Evolutionary conservation across 164 flowering plant genomes (phyloP).

Genomic region (Kalanchoe fedtschenkoi): DNA sequence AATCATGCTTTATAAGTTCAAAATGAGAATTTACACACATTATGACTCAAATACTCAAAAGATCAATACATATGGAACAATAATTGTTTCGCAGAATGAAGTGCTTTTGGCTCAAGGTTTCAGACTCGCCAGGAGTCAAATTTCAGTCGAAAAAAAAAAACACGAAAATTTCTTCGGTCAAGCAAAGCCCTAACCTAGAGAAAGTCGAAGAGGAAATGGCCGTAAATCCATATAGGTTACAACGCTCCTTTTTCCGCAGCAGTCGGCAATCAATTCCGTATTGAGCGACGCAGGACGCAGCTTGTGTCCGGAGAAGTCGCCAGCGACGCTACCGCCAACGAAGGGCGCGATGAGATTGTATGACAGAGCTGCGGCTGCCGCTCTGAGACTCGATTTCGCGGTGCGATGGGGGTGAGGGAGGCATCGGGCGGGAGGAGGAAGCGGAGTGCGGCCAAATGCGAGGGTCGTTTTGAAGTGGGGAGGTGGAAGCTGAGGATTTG

Average conservation of each 20-base stretch:
- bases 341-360: slow-evolving; percentile 29
- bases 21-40: too few relatives aligned
- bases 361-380: too few relatives aligned
- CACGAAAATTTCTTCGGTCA: too few relatives aligned
- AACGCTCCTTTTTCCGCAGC: slow-evolving; percentile 46
- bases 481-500: slow-evolving; percentile 23
- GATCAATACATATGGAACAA: neutral
- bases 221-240: slow-evolving; percentile 24
- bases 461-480: slow-evolving; percentile 17
- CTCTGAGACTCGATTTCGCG: too few relatives aligned
- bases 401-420: slow-evolving; percentile 19
- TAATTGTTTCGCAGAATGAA: neutral
- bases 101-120: too few relatives aligned
- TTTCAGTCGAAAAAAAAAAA: too few relatives aligned
- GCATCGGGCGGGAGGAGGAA: slow-evolving; percentile 2
- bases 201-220: neutral
- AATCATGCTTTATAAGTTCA: too few relatives aligned
- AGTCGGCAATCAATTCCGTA: slow-evolving; percentile 22
- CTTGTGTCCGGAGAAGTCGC: slow-evolving; percentile 47
- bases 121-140: too few relatives aligned
- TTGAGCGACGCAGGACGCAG: slow-evolving; percentile 40
- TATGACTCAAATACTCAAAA: too few relatives aligned
- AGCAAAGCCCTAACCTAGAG: neutral
- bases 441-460: slow-evolving; percentile 10
- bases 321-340: slow-evolving; percentile 35